phyloP scores from a whole-genome alignment of 371 early-diverging fungal species.

The Mucor ambiguus region DNA sequence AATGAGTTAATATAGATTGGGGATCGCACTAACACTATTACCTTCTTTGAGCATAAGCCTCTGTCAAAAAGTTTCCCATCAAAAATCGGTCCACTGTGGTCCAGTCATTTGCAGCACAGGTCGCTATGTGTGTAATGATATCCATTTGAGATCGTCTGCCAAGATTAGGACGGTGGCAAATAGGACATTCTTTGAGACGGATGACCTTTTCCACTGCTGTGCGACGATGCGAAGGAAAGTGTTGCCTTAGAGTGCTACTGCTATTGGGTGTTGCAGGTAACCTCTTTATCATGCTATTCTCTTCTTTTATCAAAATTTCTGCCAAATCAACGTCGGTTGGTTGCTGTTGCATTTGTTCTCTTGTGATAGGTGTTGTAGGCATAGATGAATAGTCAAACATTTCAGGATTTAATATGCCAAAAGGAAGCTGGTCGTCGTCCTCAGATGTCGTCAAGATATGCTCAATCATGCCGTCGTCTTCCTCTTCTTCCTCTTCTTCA shows the following conservation, averaged over 20 bases:
- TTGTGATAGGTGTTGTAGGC: background rate
- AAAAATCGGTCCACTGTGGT: conserved; percentile 64
- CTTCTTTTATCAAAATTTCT: conserved; percentile 15
- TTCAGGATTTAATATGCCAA: background rate
- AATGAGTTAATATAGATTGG: background rate
- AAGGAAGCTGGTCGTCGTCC: conserved; percentile 5
- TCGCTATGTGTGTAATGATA: conserved; percentile 77
- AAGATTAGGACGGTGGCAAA: conserved; percentile 66
- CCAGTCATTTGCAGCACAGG: conserved; percentile 66
- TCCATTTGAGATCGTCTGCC: conserved; percentile 65
- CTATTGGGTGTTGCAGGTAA: background rate
- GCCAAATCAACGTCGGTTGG: conserved; percentile 8
- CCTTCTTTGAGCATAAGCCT: conserved; percentile 69
- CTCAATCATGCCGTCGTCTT: background rate
- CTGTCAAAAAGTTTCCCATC: conserved; percentile 78
- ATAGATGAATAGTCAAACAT: background rate
- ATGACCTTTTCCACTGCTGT: conserved; percentile 64
- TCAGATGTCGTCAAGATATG: background rate
- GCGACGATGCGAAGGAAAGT: background rate
- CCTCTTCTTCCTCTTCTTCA: background rate
- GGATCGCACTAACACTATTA: conserved; percentile 5
- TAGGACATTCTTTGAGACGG: conserved; percentile 68
- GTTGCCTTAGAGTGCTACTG: background rate
- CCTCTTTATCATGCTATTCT: background rate
- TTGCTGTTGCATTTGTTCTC: background rate